Percentiles rank a stretch among this genome's conserved stretches.
Evolutionary conservation across 1,284 basidiomycete genomes (phyloP).

Genomic region (Ceratobasidium theobromae): DNA sequence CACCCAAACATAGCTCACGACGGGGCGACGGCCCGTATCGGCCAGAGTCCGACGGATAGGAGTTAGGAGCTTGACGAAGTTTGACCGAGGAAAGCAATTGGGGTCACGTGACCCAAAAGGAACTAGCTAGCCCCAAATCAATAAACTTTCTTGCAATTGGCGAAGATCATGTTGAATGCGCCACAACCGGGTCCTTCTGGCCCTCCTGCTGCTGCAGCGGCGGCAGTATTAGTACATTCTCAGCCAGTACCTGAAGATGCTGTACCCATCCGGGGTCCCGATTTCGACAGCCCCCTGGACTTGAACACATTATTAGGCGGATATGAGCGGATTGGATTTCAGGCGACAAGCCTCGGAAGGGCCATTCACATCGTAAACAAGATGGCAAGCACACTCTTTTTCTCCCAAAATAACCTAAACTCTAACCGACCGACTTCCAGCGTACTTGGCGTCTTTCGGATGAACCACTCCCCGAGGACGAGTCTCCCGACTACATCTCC

Average conservation of each 20-base stretch:
- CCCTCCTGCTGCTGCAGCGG: constrained; percentile 57
- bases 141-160: constrained; percentile 15
- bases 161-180: constrained; percentile 14
- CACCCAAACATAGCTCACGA: neutral
- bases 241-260: constrained; percentile 73
- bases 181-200: constrained; percentile 2
- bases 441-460: constrained; percentile 82
- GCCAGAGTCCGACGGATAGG: no score
- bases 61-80: neutral
- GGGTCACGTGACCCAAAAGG: constrained; percentile 1
- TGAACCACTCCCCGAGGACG: constrained; percentile 68
- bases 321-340: constrained; percentile 93
- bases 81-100: neutral
- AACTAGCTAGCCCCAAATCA: neutral
- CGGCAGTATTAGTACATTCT: constrained; percentile 76
- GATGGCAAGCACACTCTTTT: constrained; percentile 80
- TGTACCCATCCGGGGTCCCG: constrained; percentile 80
- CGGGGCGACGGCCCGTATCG: neutral
- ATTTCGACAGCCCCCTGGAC: constrained; percentile 73
- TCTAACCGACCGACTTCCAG: constrained; percentile 47
- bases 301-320: constrained; percentile 72
- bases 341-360: constrained; percentile 86
- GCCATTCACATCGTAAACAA: constrained; percentile 89
- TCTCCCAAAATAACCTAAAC: no score
- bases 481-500: constrained; percentile 62